Evolutionary conservation across 768 basidiomycete species (phyloP), one percentile per base, ranked within the genome.

Genomic region (Boletus speciosus): DNA sequence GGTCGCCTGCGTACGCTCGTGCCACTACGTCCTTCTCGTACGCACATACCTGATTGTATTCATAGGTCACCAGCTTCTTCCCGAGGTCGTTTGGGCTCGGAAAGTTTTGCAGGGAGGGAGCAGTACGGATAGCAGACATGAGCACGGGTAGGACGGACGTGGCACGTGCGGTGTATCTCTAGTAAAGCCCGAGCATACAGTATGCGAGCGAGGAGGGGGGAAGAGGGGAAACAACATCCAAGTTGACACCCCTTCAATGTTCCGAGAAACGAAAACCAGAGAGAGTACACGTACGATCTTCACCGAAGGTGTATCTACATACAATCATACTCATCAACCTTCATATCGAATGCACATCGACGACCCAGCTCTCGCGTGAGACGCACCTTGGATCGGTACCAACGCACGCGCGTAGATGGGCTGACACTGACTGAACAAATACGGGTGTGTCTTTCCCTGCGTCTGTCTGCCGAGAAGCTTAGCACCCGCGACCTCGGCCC

Each of bases 361-460:
- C 4, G 15, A 14, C 9, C 34, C 15, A 11, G 25, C 32, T 34
- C 27, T 46, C 25, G 19, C 1, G 9, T 4, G 7, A 27, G 16
- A 25, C 57, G 25, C 38, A 83, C 86, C 86, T 79, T 94, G 92
- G 45, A 91, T 66, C 0, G 93, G 93, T 0, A 84, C 79, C 41
- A 95, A 72, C 3, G 85, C 78, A 40, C 94, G 81, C 4, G 89
- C 88, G 64, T 94, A 93, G 62, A 93, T 95, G 1, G 94, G 91
- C 62, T 97, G 93, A 65, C 88, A 91, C 65, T 96, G 95, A 58
- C 90, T 92, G 76, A 95, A 98, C n/a, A 96, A 73, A 71, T 87
- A 96, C 0, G 91, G 87, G 68, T 89, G 85, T 25, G 71, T 74
- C 62, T 91, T 92, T n/a, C 91, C 91, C 58, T 91, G 89, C 0